These are phyloP conservation scores for Penstemon barbatus DNA, from an alignment of 257 asterid species.

Conservation along the genomic window DNA sequence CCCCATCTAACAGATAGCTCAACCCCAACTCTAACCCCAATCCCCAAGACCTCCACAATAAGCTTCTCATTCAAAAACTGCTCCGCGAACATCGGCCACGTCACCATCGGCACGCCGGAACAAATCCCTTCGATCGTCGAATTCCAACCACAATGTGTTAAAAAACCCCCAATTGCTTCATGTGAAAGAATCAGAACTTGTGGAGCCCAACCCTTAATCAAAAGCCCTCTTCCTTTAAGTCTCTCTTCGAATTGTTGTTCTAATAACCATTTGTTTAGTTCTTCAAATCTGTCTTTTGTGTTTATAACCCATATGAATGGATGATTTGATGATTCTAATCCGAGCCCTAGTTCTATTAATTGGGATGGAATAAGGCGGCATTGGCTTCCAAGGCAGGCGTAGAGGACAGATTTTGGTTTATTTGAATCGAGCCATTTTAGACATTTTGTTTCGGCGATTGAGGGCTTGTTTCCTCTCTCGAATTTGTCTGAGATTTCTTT, in stretches of 20 bases:
- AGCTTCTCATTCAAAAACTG: conserved; percentile 75
- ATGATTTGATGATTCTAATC: conserved; percentile 50
- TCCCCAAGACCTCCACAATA: conserved; percentile 44
- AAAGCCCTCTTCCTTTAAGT: conserved; percentile 48
- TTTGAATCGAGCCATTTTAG: conserved; percentile 57
- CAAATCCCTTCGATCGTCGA: conserved; percentile 75
- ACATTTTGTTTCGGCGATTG: conserved; percentile 46
- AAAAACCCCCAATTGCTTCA: conserved; percentile 53
- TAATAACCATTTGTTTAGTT: conserved; percentile 59
- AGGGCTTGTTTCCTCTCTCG: conserved; percentile 63
- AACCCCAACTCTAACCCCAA: conserved; percentile 71
- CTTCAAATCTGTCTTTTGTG: conserved; percentile 38
- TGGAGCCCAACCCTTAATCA: conserved; percentile 89
- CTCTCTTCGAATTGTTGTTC: conserved; percentile 60
- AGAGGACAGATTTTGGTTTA: conserved; percentile 43
- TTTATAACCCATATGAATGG: conserved; percentile 74
- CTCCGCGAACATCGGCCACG: conserved; percentile 86
- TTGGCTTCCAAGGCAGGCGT: conserved; percentile 79
- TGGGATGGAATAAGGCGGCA: conserved; percentile 59
- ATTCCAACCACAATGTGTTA: conserved; percentile 93
- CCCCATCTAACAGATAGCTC: conserved; percentile 77
- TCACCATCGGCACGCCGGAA: conserved; percentile 66
- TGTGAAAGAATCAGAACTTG: conserved; percentile 71
- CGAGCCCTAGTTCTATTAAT: conserved; percentile 60
- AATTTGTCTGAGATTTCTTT: conserved; percentile 46